phyloP scores from a whole-genome alignment of 345 rosid genomes.

The Salix exigua region DNA sequence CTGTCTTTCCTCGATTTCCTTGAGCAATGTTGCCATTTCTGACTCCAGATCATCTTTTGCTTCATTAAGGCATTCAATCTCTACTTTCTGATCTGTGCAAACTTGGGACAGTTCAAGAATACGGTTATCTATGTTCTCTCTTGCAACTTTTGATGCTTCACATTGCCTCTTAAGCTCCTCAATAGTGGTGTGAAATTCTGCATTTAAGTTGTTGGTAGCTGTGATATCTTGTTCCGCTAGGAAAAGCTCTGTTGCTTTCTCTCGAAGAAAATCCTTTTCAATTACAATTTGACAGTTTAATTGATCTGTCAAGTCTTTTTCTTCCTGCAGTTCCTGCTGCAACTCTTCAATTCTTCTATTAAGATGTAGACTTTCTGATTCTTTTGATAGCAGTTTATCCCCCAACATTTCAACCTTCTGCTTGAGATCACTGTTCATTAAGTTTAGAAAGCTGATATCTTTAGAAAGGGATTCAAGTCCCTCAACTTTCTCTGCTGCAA shows the following conservation, averaged over 20 bases:
- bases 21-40: conserved; percentile 32
- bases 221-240: conserved; percentile 67
- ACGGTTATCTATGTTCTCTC: conserved; percentile 41
- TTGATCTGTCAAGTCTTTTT: conserved; percentile 49
- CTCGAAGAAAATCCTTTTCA: conserved; percentile 50
- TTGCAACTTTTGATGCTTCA: conserved; percentile 40
- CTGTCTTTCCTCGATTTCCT: conserved; percentile 50
- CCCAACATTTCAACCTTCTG: conserved; percentile 46
- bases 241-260: conserved; percentile 54
- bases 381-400: conserved; percentile 46
- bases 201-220: conserved; percentile 48
- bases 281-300: conserved; percentile 47
- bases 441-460: conserved; percentile 34
- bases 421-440: conserved; percentile 38
- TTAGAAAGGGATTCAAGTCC: conserved; percentile 47
- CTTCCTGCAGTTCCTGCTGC: conserved; percentile 51
- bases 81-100: conserved; percentile 36
- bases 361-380: conserved; percentile 41
- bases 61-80: conserved; percentile 45
- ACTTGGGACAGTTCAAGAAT: conserved; percentile 39
- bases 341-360: conserved; percentile 46
- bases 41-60: conserved; percentile 51
- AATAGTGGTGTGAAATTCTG: conserved; percentile 49
- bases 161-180: conserved; percentile 63
- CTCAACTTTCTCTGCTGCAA: conserved; percentile 49